Percentiles rank a stretch among this genome's conserved stretches.
phyloP scores from a whole-genome alignment of 2,329 filamentous ascomycete species.

The Penicillium sp. region DNA sequence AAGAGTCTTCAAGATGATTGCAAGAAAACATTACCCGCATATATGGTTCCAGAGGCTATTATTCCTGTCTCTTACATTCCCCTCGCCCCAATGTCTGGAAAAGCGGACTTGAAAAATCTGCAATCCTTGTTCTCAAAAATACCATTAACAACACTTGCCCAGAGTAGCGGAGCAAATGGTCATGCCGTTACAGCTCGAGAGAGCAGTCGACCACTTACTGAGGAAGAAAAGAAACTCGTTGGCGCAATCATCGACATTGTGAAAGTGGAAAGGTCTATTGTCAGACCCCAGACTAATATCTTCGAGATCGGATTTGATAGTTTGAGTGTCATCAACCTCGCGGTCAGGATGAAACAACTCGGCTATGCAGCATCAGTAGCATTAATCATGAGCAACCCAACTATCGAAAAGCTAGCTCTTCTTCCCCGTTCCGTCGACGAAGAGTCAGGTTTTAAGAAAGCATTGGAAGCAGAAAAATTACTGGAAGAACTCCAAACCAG shows the following conservation, averaged over 20 bases:
- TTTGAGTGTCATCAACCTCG: slow-evolving; percentile 34
- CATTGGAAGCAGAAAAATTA: slow-evolving; percentile 8
- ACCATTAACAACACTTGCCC: slow-evolving; percentile 22
- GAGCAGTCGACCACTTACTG: slow-evolving; percentile 17
- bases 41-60: slow-evolving; percentile 6
- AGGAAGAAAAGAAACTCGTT: slow-evolving; percentile 24
- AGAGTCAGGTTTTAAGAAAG: neutral
- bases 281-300: slow-evolving; percentile 27
- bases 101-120: slow-evolving; percentile 30
- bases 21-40: slow-evolving; percentile 17
- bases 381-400: slow-evolving; percentile 32
- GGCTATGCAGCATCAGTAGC: slow-evolving; percentile 33
- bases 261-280: slow-evolving; percentile 16
- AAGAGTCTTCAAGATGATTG: slow-evolving; percentile 25
- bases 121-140: slow-evolving; percentile 25
- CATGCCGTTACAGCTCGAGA: neutral
- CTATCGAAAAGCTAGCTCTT: slow-evolving; percentile 30
- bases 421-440: slow-evolving; percentile 17
- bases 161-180: slow-evolving; percentile 20
- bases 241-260: slow-evolving; percentile 22
- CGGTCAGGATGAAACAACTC: slow-evolving; percentile 28
- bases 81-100: slow-evolving; percentile 28
- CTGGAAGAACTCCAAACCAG: slow-evolving; percentile 19
- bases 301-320: slow-evolving; percentile 39
- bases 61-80: slow-evolving; percentile 3